phyloP scores from a whole-genome alignment of 805 yeast genomes.

The Nakazawaea ernobii region DNA sequence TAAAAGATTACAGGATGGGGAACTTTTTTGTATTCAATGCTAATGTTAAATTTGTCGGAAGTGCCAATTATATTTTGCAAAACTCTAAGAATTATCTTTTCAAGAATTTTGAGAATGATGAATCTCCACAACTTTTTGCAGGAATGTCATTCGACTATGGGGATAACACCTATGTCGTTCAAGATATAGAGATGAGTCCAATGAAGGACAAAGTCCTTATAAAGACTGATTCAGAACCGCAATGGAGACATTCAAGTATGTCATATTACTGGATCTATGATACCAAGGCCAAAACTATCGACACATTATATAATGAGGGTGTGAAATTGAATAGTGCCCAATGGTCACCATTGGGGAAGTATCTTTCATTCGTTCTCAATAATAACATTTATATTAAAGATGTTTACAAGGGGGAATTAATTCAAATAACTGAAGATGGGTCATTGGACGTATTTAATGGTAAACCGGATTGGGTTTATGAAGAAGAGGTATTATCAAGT shows the following conservation, averaged over 20 bases:
- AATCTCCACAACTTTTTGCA: slow-evolving; percentile 24
- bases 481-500: slow-evolving; percentile 62
- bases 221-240: slow-evolving; percentile 38
- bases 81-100: slow-evolving; percentile 12
- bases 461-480: slow-evolving; percentile 80
- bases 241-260: slow-evolving; percentile 67
- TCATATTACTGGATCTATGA: slow-evolving; percentile 62
- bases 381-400: slow-evolving; percentile 50
- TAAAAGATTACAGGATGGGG: slow-evolving; percentile 25
- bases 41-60: slow-evolving; percentile 20
- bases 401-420: slow-evolving; percentile 18
- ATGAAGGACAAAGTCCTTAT: slow-evolving; percentile 47
- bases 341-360: slow-evolving; percentile 58
- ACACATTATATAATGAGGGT: slow-evolving; percentile 18
- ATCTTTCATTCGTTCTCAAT: slow-evolving; percentile 49
- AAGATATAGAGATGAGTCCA: slow-evolving; percentile 38
- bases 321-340: slow-evolving; percentile 35
- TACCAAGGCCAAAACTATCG: slow-evolving; percentile 27
- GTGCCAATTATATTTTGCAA: slow-evolving; percentile 17
- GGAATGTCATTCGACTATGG: slow-evolving; percentile 32
- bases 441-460: slow-evolving; percentile 51
- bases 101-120: slow-evolving; percentile 25
- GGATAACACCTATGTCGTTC: slow-evolving; percentile 32
- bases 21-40: slow-evolving; percentile 21
- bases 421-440: slow-evolving; percentile 47